Base-by-base conservation (phyloP, 2,329 filamentous ascomycete species). In the Penicillium brevicompactum region DNA sequence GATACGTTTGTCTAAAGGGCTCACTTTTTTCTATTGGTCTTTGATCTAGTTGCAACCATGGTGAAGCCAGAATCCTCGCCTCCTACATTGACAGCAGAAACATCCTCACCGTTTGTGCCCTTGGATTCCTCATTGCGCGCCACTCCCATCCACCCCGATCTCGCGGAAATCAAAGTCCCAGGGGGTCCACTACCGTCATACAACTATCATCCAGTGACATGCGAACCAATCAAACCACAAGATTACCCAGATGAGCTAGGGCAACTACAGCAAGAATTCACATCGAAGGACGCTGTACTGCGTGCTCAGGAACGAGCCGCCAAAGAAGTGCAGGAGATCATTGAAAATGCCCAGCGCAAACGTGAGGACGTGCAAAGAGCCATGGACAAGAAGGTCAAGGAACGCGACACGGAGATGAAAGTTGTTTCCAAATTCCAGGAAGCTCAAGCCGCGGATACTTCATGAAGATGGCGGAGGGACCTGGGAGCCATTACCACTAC, bases 311-410 rank as follows among this genome's bases (percentile, higher is more conserved):
- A 74, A 49, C 63, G 72, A 44, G 60, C 64, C 7, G 73, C 71
- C 18, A 72, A 66, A 51, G 73, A 77, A 60, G 69, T 70, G 30
- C 75, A 69, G 55, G 63, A 67, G 52, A 70, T 67, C 41, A 66
- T 77, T 22, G 67, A 74, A 49, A 71, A 73, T 32, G 65, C 68
- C 3, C 70, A 73, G 32, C 69, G 67, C 51, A 77, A 75, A 53
- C 69, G 65, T 46, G 73, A 74, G 38, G 66, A 74, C 45, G 64
- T 76, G 1, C 74, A 76, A 53, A 73, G 67, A 46, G 67, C 69
- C 3, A 72, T 77, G 60, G 74, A 77, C 51, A 75, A 76, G 60
- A 77, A 77, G 58, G 67, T 68, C 11, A 75, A 75, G 54, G 74
- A 77, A 54, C 65, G 74, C 32, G 72, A 77, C 49, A 75, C 68